A percentile compares a stretch with the other conserved stretches of the same genome.
phyloP scores from a whole-genome alignment of 2,329 filamentous ascomycete genomes.

The Penicillium sumatraense region DNA sequence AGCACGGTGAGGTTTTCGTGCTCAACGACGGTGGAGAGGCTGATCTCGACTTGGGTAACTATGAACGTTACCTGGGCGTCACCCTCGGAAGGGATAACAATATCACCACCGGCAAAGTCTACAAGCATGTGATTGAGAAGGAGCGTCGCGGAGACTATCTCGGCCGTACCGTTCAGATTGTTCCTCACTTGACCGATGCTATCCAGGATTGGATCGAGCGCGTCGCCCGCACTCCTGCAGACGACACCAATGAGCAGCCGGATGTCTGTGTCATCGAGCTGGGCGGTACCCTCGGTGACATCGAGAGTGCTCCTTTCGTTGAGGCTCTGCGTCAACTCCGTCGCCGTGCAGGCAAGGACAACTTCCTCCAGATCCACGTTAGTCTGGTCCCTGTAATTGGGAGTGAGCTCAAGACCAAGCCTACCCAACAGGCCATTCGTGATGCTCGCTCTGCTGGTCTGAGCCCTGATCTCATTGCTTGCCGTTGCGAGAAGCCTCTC shows the following conservation, averaged over 20 bases:
- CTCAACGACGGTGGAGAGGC: constrained; percentile 80
- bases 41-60: constrained; percentile 76
- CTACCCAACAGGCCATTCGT: constrained; percentile 88
- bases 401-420: constrained; percentile 92
- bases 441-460: constrained; percentile 81
- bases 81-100: constrained; percentile 86
- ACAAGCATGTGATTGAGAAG: constrained; percentile 81
- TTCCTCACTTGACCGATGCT: constrained; percentile 88
- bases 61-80: constrained; percentile 80
- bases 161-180: constrained; percentile 85
- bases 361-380: constrained; percentile 89
- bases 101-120: constrained; percentile 97
- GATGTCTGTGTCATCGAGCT: constrained; percentile 87
- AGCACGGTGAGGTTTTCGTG: constrained; percentile 87
- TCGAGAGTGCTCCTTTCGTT: constrained; percentile 86
- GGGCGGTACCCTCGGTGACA: constrained; percentile 65
- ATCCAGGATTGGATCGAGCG: constrained; percentile 93
- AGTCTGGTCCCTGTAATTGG: constrained; percentile 72
- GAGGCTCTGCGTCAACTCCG: constrained; percentile 82
- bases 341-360: constrained; percentile 71
- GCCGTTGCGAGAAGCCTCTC: constrained; percentile 80
- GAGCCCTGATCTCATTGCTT: constrained; percentile 82
- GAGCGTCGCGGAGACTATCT: constrained; percentile 78
- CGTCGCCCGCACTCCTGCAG: constrained; percentile 82
- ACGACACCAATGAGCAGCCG: constrained; percentile 79